Evolutionary conservation across 306 rosid genomes (phyloP).

Genomic region (Quercus aquifolioides): DNA sequence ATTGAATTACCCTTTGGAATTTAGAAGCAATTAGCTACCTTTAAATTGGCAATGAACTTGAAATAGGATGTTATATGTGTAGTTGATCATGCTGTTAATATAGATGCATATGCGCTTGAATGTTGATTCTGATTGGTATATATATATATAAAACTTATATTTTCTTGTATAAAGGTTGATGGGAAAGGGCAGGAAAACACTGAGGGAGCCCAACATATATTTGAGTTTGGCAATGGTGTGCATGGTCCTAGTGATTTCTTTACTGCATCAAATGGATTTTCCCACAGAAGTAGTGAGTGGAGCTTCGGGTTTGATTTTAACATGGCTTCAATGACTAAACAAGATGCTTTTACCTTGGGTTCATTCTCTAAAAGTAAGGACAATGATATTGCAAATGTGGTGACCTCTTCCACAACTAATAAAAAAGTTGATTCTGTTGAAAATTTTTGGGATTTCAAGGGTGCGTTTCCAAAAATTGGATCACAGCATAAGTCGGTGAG

Average conservation of each 20-base stretch:
- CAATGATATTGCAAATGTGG: conserved; percentile 22
- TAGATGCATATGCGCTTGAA: not conserved
- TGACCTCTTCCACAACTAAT: conserved; percentile 17
- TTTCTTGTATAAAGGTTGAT: conserved; percentile 41
- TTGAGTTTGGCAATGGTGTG: conserved; percentile 27
- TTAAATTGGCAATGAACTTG: not conserved
- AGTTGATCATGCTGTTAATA: not conserved
- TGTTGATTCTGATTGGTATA: not conserved
- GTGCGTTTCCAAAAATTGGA: conserved; percentile 40
- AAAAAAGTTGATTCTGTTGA: conserved; percentile 16
- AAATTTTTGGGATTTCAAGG: conserved; percentile 45
- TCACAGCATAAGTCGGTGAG: conserved; percentile 50
- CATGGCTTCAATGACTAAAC: conserved; percentile 25
- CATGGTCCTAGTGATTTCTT: conserved; percentile 27
- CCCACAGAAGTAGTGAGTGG: conserved; percentile 41
- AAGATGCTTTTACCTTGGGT: conserved; percentile 20
- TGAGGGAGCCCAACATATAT: conserved; percentile 16
- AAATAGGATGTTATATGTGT: not conserved
- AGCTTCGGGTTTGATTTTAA: conserved; percentile 49
- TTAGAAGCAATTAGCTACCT: not conserved
- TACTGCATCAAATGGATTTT: conserved; percentile 38
- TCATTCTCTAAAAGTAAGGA: conserved; percentile 23
- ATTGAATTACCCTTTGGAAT: not conserved
- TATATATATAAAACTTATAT: conserved; percentile 8
- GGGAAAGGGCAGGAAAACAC: conserved; percentile 25